Percentiles rank a stretch among this genome's conserved stretches.
Conservation (phyloP, 495 filamentous ascomycete genomes). For the Lasiosphaeria miniovina region DNA sequence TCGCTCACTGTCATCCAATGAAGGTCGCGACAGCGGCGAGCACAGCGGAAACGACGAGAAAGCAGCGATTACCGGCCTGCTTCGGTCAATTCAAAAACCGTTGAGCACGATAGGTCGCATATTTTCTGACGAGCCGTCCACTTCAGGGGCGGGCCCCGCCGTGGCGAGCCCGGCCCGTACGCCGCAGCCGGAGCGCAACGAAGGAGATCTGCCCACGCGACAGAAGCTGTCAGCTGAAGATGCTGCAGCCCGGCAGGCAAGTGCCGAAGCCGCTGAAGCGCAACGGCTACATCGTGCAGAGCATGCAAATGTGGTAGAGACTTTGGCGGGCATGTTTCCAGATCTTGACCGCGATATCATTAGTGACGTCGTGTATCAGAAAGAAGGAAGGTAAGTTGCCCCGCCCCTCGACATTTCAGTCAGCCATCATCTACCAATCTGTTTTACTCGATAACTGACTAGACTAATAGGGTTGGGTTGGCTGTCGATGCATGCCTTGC, state of each 20-base stretch:
- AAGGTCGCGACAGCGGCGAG: constrained; percentile 31
- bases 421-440: neutral
- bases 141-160: constrained; percentile 36
- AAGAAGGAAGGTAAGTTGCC: constrained; percentile 77
- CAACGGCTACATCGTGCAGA: constrained; percentile 79
- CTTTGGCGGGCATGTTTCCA: constrained; percentile 88
- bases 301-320: constrained; percentile 88
- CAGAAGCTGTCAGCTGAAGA: constrained; percentile 69
- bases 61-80: constrained; percentile 78
- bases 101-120: constrained; percentile 95
- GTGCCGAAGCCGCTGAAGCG: constrained; percentile 87
- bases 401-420: constrained; percentile 4
- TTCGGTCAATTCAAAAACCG: constrained; percentile 88
- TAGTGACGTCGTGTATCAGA: constrained; percentile 87
- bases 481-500: constrained; percentile 92
- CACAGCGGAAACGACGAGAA: constrained; percentile 58
- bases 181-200: constrained; percentile 52
- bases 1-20: constrained; percentile 43
- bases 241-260: constrained; percentile 89
- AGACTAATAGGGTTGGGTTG: constrained; percentile 67
- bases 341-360: constrained; percentile 87
- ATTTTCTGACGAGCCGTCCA: constrained; percentile 74
- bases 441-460: constrained; percentile 2
- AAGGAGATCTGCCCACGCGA: constrained; percentile 36
- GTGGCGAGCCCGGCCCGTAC: constrained; percentile 51